Conservation (phyloP, 2,329 filamentous ascomycete genomes). For the Epichloe gansuensis region DNA sequence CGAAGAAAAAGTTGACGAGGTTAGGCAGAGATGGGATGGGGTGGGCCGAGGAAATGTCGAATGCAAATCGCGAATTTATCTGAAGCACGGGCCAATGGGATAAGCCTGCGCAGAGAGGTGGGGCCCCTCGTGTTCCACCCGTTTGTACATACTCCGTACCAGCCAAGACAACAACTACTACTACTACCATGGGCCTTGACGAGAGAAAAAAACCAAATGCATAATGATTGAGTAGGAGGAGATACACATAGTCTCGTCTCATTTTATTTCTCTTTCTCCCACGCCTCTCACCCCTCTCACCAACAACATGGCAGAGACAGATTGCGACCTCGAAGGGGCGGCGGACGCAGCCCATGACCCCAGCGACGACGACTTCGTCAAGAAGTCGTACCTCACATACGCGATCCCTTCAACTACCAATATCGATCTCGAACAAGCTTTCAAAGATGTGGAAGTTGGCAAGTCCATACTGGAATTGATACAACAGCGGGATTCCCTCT, state of each 20-base stretch:
- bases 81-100: not conserved
- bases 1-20: not conserved
- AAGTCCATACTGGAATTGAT: slow-evolving; percentile 43
- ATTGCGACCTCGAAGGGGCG: slow-evolving; percentile 13
- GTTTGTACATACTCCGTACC: not conserved
- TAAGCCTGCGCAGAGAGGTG: not conserved
- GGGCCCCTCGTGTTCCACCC: not conserved
- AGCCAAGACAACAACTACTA: not conserved
- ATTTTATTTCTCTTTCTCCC: too few species aligned
- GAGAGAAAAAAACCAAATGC: not conserved
- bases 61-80: not conserved
- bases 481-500: slow-evolving; percentile 49
- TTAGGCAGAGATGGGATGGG: not conserved
- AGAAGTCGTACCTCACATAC: slow-evolving; percentile 47
- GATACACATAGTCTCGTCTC: slow-evolving; percentile 5
- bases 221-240: slow-evolving; percentile 7
- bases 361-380: slow-evolving; percentile 31
- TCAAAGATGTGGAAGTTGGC: slow-evolving; percentile 30
- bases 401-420: slow-evolving; percentile 45
- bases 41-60: not conserved
- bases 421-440: slow-evolving; percentile 38
- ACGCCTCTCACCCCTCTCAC: not conserved
- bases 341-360: slow-evolving; percentile 11
- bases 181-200: not conserved
- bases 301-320: slow-evolving; percentile 11